Evolutionary conservation across 2,329 filamentous ascomycete genomes (phyloP).

Genomic region (Talaromyces pinophilus): DNA sequence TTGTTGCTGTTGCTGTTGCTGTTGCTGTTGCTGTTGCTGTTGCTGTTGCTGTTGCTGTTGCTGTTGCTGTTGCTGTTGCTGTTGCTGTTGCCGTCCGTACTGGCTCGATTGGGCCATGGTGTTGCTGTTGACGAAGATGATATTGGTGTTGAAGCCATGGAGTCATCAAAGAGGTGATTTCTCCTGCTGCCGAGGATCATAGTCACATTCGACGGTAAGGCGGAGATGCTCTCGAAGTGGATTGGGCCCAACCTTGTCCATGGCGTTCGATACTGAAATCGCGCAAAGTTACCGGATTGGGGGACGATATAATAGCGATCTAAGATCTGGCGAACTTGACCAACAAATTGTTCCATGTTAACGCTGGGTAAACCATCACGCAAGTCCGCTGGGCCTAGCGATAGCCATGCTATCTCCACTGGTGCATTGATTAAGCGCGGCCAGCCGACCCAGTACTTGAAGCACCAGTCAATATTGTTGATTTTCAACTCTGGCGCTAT

Average conservation of each 20-base stretch:
- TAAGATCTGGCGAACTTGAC: neutral
- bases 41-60: neutral
- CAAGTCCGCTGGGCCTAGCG: neutral
- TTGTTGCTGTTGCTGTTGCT: neutral
- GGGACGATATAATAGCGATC: neutral
- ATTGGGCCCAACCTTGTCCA: neutral
- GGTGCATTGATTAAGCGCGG: neutral
- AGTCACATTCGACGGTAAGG: neutral
- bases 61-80: neutral
- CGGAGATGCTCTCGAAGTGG: conserved; percentile 1
- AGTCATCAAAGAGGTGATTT: neutral
- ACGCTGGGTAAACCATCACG: neutral
- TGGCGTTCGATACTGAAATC: neutral
- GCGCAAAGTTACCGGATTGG: neutral
- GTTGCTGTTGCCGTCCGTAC: neutral
- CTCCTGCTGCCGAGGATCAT: neutral
- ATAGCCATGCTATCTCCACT: neutral
- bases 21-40: neutral
- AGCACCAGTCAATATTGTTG: neutral
- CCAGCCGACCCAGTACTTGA: neutral
- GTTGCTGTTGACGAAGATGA: neutral
- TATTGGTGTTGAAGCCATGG: neutral
- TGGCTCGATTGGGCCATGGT: neutral
- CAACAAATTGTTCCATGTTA: neutral
- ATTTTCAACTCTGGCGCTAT: neutral